Conservation (phyloP, 331 rosid genomes). For the Acacia concinna region DNA sequence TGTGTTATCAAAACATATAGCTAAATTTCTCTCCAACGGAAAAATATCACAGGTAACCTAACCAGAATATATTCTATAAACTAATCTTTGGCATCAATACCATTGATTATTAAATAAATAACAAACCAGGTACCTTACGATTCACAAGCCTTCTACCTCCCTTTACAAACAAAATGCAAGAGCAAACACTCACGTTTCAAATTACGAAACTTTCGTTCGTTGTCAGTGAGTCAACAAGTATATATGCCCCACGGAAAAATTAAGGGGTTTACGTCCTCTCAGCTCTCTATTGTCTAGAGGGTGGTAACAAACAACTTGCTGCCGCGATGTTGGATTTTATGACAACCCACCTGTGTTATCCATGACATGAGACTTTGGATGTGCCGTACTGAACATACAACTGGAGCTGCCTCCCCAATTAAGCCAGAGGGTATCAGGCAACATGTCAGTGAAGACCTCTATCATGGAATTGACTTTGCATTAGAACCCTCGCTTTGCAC, state of each 20-base stretch:
- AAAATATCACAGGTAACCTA: not conserved
- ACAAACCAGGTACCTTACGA: not conserved
- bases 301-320: slow-evolving; percentile 28
- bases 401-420: slow-evolving; percentile 40
- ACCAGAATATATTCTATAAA: not conserved
- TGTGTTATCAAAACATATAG: not conserved
- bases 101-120: not conserved
- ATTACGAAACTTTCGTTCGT: slow-evolving; percentile 33
- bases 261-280: slow-evolving; percentile 28
- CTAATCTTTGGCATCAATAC: not conserved
- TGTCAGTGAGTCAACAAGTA: slow-evolving; percentile 41
- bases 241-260: slow-evolving; percentile 35
- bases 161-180: slow-evolving; percentile 7
- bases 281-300: slow-evolving; percentile 33
- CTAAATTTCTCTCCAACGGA: not conserved
- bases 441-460: slow-evolving; percentile 28
- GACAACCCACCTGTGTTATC: slow-evolving; percentile 33
- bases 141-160: not conserved
- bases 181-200: slow-evolving; percentile 31
- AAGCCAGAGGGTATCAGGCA: slow-evolving; percentile 35
- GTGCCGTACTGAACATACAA: slow-evolving; percentile 47
- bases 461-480: slow-evolving; percentile 49
- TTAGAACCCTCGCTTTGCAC: slow-evolving; percentile 45
- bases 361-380: slow-evolving; percentile 26
- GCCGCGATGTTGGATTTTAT: not conserved